A percentile compares a stretch with the other conserved stretches of the same genome.
These are phyloP conservation scores for Talaromyces sp. DNA, from an alignment of 2,329 filamentous ascomycete species.

Conservation along the genomic window DNA sequence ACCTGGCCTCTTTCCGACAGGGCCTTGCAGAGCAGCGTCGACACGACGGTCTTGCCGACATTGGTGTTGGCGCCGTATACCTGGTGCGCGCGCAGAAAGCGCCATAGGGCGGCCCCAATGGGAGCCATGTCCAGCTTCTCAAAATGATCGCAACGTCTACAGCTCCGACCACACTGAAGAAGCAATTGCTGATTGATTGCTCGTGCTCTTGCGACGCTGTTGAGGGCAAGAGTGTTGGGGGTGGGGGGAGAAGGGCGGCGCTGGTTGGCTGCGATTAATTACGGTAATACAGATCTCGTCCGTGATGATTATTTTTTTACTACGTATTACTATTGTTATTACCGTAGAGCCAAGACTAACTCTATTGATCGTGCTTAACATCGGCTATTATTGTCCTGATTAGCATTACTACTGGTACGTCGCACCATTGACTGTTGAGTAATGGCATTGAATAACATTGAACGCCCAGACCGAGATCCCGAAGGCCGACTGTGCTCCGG, in stretches of 20 bases:
- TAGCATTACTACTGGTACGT: not conserved
- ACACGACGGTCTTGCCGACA: constrained; percentile 78
- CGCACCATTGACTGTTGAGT: not conserved
- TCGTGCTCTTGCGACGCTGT: not conserved
- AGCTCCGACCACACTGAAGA: not conserved
- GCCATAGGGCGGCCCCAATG: constrained; percentile 59
- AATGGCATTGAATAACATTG: not conserved
- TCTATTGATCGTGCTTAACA: not conserved
- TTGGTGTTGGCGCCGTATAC: constrained; percentile 80
- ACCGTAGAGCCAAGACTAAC: not conserved
- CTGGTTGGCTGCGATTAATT: not conserved
- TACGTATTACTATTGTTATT: too few species aligned
- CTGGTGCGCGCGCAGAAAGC: constrained; percentile 63
- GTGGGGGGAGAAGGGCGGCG: not conserved
- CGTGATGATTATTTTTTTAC: not conserved
- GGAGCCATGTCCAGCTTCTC: constrained; percentile 36
- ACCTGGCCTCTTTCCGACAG: constrained; percentile 38
- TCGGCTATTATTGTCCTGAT: not conserved
- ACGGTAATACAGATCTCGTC: not conserved
- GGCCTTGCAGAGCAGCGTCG: constrained; percentile 64
- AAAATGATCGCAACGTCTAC: not conserved
- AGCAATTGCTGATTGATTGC: not conserved
- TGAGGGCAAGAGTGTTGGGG: not conserved
- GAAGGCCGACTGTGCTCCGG: not conserved
- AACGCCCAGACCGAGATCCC: not conserved